phyloP scores from a whole-genome alignment of 805 yeast species.

The Kodamaea sagamina region DNA sequence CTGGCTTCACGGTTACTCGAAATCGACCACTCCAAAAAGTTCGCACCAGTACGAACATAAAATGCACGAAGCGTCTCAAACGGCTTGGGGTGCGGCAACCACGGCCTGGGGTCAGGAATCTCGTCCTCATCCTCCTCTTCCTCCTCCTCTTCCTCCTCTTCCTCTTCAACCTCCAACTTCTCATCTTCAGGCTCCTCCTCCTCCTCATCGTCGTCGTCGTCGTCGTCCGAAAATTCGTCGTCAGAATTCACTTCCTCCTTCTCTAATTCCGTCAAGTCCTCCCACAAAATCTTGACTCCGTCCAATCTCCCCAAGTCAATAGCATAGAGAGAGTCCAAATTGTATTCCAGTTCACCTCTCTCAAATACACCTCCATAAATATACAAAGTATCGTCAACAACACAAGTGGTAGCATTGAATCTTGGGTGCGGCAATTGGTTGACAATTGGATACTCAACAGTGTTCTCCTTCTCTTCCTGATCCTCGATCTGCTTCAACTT shows the following conservation, averaged over 20 bases:
- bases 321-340: slow-evolving; percentile 81
- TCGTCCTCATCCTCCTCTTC: slow-evolving; percentile 62
- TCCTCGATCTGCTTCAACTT: slow-evolving; percentile 38
- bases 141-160: slow-evolving; percentile 66
- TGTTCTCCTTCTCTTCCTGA: slow-evolving; percentile 38
- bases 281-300: slow-evolving; percentile 90
- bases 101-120: slow-evolving; percentile 89
- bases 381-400: slow-evolving; percentile 78
- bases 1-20: slow-evolving; percentile 81
- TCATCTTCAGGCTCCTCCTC: slow-evolving; percentile 59
- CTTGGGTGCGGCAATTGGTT: slow-evolving; percentile 81
- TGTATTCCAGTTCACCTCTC: slow-evolving; percentile 79
- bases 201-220: slow-evolving; percentile 63
- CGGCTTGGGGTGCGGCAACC: slow-evolving; percentile 96
- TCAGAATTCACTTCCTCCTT: slow-evolving; percentile 60
- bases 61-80: slow-evolving; percentile 83
- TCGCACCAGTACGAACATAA: slow-evolving; percentile 82
- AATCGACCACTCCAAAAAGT: slow-evolving; percentile 90
- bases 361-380: slow-evolving; percentile 93
- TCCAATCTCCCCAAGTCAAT: slow-evolving; percentile 84
- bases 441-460: slow-evolving; percentile 56
- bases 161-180: slow-evolving; percentile 63
- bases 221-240: slow-evolving; percentile 55
- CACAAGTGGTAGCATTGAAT: slow-evolving; percentile 83
- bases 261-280: slow-evolving; percentile 64